These are phyloP conservation scores for Petasospora fabianii DNA, from an alignment of 1,139 yeast genomes.

Conservation along the genomic window DNA sequence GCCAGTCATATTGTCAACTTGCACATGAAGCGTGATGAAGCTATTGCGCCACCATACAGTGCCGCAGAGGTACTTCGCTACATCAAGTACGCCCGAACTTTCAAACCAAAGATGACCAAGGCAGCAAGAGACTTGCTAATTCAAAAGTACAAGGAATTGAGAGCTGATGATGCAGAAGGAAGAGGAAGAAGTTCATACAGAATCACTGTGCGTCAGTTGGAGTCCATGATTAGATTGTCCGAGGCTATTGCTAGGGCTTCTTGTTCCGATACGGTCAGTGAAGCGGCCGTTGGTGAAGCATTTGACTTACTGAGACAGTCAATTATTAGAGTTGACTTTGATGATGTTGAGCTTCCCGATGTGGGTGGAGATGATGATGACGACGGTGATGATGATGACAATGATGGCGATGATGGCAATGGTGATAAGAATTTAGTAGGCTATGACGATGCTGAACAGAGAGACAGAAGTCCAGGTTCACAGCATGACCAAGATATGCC, in stretches of 20 bases:
- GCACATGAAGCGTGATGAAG: constrained; percentile 88
- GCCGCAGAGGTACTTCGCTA: constrained; percentile 88
- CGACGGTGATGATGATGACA: constrained; percentile 7
- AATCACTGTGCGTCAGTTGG: constrained; percentile 95
- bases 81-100: constrained; percentile 88
- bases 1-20: constrained; percentile 91
- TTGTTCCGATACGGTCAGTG: constrained; percentile 85
- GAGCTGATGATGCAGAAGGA: constrained; percentile 92
- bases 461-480: constrained; percentile 9
- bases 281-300: constrained; percentile 89
- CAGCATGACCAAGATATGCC: constrained; percentile 7
- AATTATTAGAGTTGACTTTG: constrained; percentile 90
- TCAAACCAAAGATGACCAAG: constrained; percentile 83
- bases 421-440: constrained; percentile 11
- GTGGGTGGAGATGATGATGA: constrained; percentile 27
- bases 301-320: constrained; percentile 86
- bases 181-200: constrained; percentile 83
- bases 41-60: constrained; percentile 84
- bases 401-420: constrained; percentile 11
- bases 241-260: constrained; percentile 98
- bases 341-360: constrained; percentile 81
- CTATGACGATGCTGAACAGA: neutral
- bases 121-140: constrained; percentile 80
- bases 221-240: constrained; percentile 85
- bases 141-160: constrained; percentile 76